phyloP scores from a whole-genome alignment of 441 rosid species.

The Populus trichocarpa region DNA sequence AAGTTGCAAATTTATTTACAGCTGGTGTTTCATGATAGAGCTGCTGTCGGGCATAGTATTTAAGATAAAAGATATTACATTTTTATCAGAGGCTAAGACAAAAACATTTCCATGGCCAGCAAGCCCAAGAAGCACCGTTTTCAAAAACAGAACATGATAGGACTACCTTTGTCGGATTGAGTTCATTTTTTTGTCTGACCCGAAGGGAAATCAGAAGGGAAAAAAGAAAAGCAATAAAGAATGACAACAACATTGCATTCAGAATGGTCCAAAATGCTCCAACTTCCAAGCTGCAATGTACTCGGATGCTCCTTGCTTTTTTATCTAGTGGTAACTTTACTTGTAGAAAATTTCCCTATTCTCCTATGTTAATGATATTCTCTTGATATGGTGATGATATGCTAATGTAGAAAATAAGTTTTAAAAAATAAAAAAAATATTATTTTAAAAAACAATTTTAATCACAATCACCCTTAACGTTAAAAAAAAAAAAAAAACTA shows the following conservation, averaged over 20 bases:
- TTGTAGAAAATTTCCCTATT: background rate
- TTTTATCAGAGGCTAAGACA: background rate
- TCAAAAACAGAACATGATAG: background rate
- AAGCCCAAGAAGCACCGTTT: background rate
- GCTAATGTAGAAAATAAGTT: background rate
- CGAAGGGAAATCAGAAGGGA: background rate
- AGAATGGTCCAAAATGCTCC: background rate
- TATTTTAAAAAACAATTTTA: too few relatives aligned
- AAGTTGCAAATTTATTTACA: too few relatives aligned
- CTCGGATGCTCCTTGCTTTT: background rate
- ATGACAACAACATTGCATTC: background rate
- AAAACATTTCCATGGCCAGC: background rate
- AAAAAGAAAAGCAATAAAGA: background rate
- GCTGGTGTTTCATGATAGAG: too few relatives aligned
- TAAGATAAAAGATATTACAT: too few relatives aligned
- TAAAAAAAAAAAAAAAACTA: too few relatives aligned
- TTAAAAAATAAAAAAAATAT: too few relatives aligned
- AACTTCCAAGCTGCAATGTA: background rate
- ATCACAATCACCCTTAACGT: too few relatives aligned
- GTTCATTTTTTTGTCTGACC: background rate
- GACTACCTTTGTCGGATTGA: background rate
- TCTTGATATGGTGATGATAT: too few relatives aligned
- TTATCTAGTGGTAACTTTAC: background rate
- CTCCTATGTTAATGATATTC: too few relatives aligned
- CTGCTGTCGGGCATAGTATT: too few relatives aligned